Evolutionary conservation across 1,284 basidiomycete genomes (phyloP).

Genomic region (Pterulicium gracile): DNA sequence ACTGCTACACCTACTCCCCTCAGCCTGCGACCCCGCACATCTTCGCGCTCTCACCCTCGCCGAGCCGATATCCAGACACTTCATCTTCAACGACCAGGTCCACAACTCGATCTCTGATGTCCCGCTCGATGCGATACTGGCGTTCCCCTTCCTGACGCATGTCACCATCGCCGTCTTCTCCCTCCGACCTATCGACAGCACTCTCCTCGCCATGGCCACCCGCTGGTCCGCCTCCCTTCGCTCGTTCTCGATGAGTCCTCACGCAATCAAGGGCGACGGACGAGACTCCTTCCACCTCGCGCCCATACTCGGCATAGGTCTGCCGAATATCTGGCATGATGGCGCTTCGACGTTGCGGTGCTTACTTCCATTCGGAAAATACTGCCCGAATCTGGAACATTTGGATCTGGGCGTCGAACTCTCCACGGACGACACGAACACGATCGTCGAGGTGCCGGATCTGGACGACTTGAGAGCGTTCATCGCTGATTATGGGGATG

Average conservation of each 20-base stretch:
- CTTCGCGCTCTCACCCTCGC: neutral
- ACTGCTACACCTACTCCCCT: neutral
- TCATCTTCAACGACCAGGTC: neutral
- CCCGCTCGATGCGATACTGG: neutral
- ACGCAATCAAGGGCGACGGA: neutral
- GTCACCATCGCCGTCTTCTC: neutral
- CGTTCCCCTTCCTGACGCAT: neutral
- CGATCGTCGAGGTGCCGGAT: neutral
- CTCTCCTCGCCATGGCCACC: neutral
- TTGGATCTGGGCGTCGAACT: neutral
- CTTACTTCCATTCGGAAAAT: neutral
- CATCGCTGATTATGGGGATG: neutral
- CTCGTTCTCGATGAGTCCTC: neutral
- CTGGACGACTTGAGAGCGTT: too few relatives aligned
- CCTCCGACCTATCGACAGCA: neutral
- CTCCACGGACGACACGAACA: neutral
- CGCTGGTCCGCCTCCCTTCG: neutral
- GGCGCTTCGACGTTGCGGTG: neutral
- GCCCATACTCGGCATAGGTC: neutral
- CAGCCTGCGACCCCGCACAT: neutral
- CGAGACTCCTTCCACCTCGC: neutral
- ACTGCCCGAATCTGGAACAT: neutral
- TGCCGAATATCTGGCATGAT: neutral
- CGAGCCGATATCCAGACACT: neutral
- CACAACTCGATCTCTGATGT: neutral